These are phyloP conservation scores for Colletotrichum echinochloae DNA, from an alignment of 2,329 filamentous ascomycete species.

Conservation along the genomic window DNA sequence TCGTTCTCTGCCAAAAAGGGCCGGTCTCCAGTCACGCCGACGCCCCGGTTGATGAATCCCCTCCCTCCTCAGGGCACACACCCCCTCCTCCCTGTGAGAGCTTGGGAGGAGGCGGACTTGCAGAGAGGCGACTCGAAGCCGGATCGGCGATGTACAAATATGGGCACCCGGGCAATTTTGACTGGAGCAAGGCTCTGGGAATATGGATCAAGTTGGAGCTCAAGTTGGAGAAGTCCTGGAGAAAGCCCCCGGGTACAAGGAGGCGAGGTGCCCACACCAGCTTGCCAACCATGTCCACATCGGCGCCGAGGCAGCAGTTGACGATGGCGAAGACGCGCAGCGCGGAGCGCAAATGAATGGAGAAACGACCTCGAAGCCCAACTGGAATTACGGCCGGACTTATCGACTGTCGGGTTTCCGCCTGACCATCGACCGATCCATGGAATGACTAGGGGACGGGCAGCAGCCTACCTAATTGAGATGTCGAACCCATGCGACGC, in stretches of 20 bases:
- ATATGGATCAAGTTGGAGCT: neutral
- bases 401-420: neutral
- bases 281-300: neutral
- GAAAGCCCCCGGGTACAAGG: neutral
- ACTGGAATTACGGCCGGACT: neutral
- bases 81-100: slow-evolving; percentile 30
- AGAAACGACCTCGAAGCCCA: neutral
- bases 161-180: neutral
- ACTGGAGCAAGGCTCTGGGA: neutral
- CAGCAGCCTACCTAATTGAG: neutral
- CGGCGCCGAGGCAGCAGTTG: neutral
- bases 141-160: slow-evolving; percentile 29
- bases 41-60: slow-evolving; percentile 7
- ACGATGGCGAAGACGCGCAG: slow-evolving; percentile 11
- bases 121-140: neutral
- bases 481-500: neutral
- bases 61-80: neutral
- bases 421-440: neutral
- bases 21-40: slow-evolving; percentile 17
- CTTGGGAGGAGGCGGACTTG: slow-evolving; percentile 9
- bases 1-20: slow-evolving; percentile 16
- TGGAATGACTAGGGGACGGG: neutral
- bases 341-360: neutral
- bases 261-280: neutral
- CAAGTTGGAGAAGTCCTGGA: slow-evolving; percentile 11